Evolutionary conservation across 1,139 yeast genomes (phyloP).

Genomic region (Yamadazyma sp.): DNA sequence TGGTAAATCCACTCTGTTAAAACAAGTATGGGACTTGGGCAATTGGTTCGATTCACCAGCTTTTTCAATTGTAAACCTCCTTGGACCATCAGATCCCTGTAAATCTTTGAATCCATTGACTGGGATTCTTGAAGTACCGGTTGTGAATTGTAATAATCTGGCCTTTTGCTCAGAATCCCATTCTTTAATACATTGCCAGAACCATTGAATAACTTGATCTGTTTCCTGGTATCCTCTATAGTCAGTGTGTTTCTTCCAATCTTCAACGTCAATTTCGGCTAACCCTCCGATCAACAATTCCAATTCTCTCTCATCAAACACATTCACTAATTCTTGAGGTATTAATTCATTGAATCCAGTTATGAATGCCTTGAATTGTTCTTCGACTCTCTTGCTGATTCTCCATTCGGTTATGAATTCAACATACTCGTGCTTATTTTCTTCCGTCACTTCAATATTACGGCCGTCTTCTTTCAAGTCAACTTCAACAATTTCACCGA

Average conservation of each 20-base stretch:
- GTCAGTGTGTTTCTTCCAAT: constrained; percentile 98
- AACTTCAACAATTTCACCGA: constrained; percentile 88
- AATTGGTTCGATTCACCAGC: constrained; percentile 93
- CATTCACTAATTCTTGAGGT: constrained; percentile 94
- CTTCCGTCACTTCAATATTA: constrained; percentile 88
- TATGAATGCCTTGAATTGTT: constrained; percentile 93
- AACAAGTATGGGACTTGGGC: constrained; percentile 96
- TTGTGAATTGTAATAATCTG: constrained; percentile 89
- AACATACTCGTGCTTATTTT: constrained; percentile 91
- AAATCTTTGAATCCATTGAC: constrained; percentile 97
- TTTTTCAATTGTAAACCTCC: constrained; percentile 96
- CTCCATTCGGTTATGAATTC: constrained; percentile 96
- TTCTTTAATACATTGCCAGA: constrained; percentile 90
- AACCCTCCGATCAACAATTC: constrained; percentile 97
- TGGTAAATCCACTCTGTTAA: constrained; percentile 90
- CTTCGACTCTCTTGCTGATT: constrained; percentile 88
- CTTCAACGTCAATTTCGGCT: constrained; percentile 96
- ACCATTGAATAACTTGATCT: constrained; percentile 97
- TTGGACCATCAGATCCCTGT: constrained; percentile 98
- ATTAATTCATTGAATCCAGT: constrained; percentile 96
- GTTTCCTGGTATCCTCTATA: constrained; percentile 96
- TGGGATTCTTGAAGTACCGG: constrained; percentile 98
- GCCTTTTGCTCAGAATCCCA: constrained; percentile 98
- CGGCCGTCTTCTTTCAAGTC: constrained; percentile 90
- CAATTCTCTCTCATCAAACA: constrained; percentile 94